Percentiles rank a stretch among this genome's conserved stretches.
Evolutionary conservation across 202 grass and related monocot genomes (phyloP).

Genomic region (Cymbopogon flexuosus): DNA sequence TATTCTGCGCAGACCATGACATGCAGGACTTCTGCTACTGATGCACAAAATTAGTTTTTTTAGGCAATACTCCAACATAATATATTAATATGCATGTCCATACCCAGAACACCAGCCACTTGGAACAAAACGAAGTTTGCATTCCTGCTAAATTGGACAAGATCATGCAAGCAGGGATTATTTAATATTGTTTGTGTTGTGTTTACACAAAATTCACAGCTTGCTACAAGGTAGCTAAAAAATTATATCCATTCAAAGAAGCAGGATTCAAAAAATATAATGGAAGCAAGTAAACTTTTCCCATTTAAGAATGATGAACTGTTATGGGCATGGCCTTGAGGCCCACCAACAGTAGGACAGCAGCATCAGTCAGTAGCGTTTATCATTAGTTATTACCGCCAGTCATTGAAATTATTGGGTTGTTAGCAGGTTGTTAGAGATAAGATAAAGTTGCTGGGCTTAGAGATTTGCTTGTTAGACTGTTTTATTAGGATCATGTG

Average conservation of each 20-base stretch:
- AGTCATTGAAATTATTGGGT: neutral
- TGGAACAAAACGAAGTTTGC: neutral
- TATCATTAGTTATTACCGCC: neutral
- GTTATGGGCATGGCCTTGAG: neutral
- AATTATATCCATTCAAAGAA: neutral
- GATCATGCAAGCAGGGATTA: neutral
- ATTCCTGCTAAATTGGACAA: neutral
- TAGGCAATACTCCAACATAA: constrained; percentile 15
- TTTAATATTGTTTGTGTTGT: neutral
- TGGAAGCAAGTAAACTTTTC: neutral
- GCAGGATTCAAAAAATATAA: constrained; percentile 9
- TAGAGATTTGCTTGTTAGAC: neutral
- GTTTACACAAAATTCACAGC: constrained; percentile 11
- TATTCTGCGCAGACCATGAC: constrained; percentile 5
- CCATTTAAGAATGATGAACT: neutral
- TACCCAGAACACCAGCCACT: neutral
- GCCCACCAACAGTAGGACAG: neutral
- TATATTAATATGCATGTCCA: neutral
- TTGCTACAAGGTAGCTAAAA: neutral
- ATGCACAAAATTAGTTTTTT: constrained; percentile 14
- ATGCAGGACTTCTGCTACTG: constrained; percentile 15
- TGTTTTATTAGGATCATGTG: neutral
- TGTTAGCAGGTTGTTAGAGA: neutral
- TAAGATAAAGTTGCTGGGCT: neutral
- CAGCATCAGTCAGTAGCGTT: neutral